These are phyloP conservation scores for Chrysoporthe austroafricana DNA, from an alignment of 2,329 filamentous ascomycete species.

Conservation along the genomic window DNA sequence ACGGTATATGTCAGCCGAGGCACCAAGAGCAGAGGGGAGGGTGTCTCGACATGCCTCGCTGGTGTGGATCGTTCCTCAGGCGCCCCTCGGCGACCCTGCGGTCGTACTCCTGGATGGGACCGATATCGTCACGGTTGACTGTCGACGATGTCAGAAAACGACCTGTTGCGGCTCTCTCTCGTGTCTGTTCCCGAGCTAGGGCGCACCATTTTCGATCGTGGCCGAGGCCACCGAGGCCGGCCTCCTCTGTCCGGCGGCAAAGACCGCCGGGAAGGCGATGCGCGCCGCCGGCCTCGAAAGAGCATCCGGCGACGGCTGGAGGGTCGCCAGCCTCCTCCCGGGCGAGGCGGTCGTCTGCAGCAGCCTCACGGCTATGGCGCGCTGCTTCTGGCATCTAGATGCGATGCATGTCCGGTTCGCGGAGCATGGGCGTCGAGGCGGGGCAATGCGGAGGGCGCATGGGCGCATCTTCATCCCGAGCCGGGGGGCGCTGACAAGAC, in stretches of 20 bases:
- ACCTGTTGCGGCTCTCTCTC: not conserved
- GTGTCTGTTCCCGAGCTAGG: not conserved
- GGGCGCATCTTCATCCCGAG: constrained; percentile 22
- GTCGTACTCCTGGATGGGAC: constrained; percentile 89
- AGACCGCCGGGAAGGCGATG: constrained; percentile 27
- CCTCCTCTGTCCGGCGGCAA: constrained; percentile 29
- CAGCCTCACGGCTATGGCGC: constrained; percentile 8
- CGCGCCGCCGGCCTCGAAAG: constrained; percentile 20
- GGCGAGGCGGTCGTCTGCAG: constrained; percentile 13
- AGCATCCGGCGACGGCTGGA: not conserved
- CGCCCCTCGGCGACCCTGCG: constrained; percentile 73
- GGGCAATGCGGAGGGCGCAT: constrained; percentile 21
- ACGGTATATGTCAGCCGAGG: constrained; percentile 26
- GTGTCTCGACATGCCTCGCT: constrained; percentile 66
- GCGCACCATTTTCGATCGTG: constrained; percentile 31
- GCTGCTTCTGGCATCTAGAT: constrained; percentile 15
- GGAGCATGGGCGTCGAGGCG: constrained; percentile 10
- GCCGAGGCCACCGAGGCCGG: constrained; percentile 30
- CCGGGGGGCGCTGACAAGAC: not conserved
- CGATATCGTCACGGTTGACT: constrained; percentile 48
- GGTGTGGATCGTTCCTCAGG: constrained; percentile 86
- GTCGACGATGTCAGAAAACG: constrained; percentile 5
- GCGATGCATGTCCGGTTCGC: constrained; percentile 16
- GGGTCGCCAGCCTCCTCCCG: constrained; percentile 1
- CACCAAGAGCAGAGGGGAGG: constrained; percentile 2